phyloP scores from a whole-genome alignment of 495 filamentous ascomycete genomes.

The Daldinia grandis region DNA sequence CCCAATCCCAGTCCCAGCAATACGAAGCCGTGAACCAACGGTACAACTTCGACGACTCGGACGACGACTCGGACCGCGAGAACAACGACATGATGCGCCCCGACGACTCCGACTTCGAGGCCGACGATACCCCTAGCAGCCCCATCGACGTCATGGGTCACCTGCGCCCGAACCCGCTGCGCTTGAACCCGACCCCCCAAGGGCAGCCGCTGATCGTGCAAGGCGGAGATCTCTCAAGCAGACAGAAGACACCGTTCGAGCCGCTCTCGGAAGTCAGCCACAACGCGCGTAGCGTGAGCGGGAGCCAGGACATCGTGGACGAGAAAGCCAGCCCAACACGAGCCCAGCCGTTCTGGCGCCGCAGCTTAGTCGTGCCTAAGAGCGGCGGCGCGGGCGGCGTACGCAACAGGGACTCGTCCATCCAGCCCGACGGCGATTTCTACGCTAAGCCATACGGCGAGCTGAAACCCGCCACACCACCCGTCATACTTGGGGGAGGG shows the following conservation, averaged over 20 bases:
- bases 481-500: constrained; percentile 52
- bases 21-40: constrained; percentile 57
- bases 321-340: constrained; percentile 13
- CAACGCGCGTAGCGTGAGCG: constrained; percentile 51
- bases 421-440: constrained; percentile 63
- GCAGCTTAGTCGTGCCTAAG: constrained; percentile 39
- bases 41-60: constrained; percentile 57
- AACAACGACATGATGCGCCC: constrained; percentile 11
- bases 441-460: constrained; percentile 62
- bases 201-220: not conserved
- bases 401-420: constrained; percentile 51
- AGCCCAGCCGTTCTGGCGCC: constrained; percentile 32
- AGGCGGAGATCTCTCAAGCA: constrained; percentile 10
- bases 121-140: constrained; percentile 33
- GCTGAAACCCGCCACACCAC: constrained; percentile 56
- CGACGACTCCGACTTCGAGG: constrained; percentile 50
- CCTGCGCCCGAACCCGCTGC: constrained; percentile 56
- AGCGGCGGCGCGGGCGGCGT: constrained; percentile 31
- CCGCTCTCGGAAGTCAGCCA: constrained; percentile 53
- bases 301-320: constrained; percentile 48
- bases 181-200: constrained; percentile 50
- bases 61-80: constrained; percentile 41
- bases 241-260: constrained; percentile 44
- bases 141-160: constrained; percentile 36
- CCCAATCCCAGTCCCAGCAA: constrained; percentile 44